Base-by-base conservation (phyloP, 2,329 filamentous ascomycete genomes). In the Bipolaris bicolor region DNA sequence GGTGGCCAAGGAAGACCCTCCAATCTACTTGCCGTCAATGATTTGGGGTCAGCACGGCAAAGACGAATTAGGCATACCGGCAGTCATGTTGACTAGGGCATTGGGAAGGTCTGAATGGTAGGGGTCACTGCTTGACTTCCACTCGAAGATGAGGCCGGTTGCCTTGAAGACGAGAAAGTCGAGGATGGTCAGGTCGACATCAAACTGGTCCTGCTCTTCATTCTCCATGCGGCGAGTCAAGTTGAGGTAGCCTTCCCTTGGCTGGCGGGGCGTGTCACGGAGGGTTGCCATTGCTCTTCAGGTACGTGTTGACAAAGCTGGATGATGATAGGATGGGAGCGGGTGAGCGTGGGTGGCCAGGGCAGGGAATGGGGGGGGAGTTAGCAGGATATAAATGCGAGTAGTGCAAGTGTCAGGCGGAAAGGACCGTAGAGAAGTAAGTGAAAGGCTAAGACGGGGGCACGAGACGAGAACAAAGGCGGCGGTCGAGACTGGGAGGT, bases 131-230 rank as follows among this genome's bases (percentile, higher is more conserved):
- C 66, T 69, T 26, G 63, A 62, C 26, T 65, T 65, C 55, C 76
- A 73, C 24, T 74, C 70, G 33, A 85, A 68, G 4, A 82, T 71
- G 37, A 73, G 68, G 18, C 77, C 69, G 40, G 78, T 80, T 7
- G 81, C 77, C 44, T 80, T 77, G 73, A 79, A 81, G 39, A 81
- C 65, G 3, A 86, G 69, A 62, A 84, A 86, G 65, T 87, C 84
- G n/a, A 86, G 73, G 41, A 86, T 84, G 68, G 84, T 79, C 34
- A 80, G 66, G 61, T 87, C 81, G 13, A 84, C 80, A 16, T 84
- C 81, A 20, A 78, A 66, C 39, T 79, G 77, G 31, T 75, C 69
- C n/a, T 70, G 68, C 1, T 70, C 67, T 13, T 73, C 69, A n/a
- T 60, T 63, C 15, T 74, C 71, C 72, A 76, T 74, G 7, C 62